Evolutionary conservation across 768 basidiomycete genomes (phyloP), one percentile per base, ranked within the genome.

Genomic region (Termitomyces sp.): DNA sequence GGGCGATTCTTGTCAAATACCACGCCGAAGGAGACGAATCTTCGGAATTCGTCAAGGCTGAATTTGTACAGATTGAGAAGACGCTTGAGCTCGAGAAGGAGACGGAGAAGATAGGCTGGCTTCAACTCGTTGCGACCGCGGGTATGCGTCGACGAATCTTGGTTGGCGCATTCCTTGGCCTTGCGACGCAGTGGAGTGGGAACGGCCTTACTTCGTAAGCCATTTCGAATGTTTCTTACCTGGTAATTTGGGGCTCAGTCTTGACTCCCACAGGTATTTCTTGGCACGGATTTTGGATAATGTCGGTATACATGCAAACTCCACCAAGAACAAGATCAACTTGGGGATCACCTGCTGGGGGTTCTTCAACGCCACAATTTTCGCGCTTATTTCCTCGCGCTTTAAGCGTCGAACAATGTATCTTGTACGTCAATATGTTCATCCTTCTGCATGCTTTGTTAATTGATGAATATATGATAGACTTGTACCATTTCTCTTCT

Each of bases 101-200:
- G 67, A 76, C 70, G 7, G 63, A 74, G 7, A 78, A 79, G 59
- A 68, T 76, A 22, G 76, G 78, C 45, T 83, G 82, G 82, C 63
- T 46, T 45, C 75, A 82, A 47, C 64, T 84, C 42, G 49, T 82
- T 13, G 68, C 68, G 36, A 78, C 82, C 0, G 44, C 76, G 6
- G 83, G 82, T 18, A 83, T 83, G 82, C 75, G 82, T 55, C 76
- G 72, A 50, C 73, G 83, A 20, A 54, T 83, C n/a, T 52, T 83
- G 37, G 72, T 85, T 49, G 76, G 74, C 7, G 68, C 77, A 8
- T 78, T 78, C 68, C 71, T 86, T 56, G 83, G 82, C 26, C 71
- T 85, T 55, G 80, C 79, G 47, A 86, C 84, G 6, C 83, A 85
- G 61, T 85, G 83, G 84, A 82, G 81, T 62, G 85, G 85, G 44